These are phyloP conservation scores for Corinectria fuckeliana DNA, from an alignment of 2,329 filamentous ascomycete species.

Conservation along the genomic window DNA sequence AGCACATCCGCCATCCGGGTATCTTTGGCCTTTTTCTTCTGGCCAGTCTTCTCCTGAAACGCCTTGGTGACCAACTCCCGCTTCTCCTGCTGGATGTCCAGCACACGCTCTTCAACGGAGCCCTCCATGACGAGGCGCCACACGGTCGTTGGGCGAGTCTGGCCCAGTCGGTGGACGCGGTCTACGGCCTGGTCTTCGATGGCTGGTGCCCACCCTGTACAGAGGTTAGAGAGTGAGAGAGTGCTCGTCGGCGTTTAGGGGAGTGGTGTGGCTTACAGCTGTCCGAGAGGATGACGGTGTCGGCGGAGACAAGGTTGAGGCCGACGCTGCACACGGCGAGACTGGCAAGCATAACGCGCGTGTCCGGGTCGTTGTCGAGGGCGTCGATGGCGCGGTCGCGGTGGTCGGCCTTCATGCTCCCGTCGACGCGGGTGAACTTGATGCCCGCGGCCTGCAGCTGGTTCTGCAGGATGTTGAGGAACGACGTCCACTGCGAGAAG, in stretches of 20 bases:
- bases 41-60: constrained; percentile 71
- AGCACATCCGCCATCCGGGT: constrained; percentile 63
- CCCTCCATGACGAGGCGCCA: constrained; percentile 83
- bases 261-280: constrained; percentile 59
- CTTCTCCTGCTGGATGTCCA: constrained; percentile 81
- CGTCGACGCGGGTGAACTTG: constrained; percentile 77
- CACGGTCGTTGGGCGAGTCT: constrained; percentile 78
- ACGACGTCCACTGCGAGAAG: constrained; percentile 80
- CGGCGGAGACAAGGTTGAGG: constrained; percentile 83
- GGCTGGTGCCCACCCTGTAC: constrained; percentile 81
- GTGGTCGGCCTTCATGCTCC: constrained; percentile 72
- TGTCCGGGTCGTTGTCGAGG: constrained; percentile 71
- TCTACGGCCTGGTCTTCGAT: constrained; percentile 94
- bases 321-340: constrained; percentile 84
- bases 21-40: constrained; percentile 61
- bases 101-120: constrained; percentile 80
- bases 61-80: constrained; percentile 77
- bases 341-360: constrained; percentile 80
- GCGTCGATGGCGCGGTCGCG: constrained; percentile 76
- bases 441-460: constrained; percentile 68
- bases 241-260: neutral
- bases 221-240: constrained; percentile 20
- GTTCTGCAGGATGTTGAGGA: constrained; percentile 73
- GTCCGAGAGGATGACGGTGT: constrained; percentile 83
- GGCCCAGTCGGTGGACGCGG: constrained; percentile 84